Evolutionary conservation across 2,329 filamentous ascomycete genomes (phyloP).

Genomic region (Trichoderma atroviride): DNA sequence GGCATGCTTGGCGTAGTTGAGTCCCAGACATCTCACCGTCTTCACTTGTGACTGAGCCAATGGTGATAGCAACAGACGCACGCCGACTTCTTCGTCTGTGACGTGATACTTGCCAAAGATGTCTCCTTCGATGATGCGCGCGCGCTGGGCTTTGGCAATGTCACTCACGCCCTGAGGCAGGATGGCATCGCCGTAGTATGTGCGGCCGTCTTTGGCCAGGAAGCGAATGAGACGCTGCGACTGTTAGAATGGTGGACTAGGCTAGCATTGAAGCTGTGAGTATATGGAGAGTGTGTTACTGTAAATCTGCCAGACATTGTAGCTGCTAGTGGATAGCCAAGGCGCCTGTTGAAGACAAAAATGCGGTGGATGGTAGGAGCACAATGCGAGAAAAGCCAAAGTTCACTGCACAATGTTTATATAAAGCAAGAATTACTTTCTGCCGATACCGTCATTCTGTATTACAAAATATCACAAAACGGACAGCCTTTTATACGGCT

Average conservation of each 20-base stretch:
- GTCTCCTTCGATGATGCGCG: conserved; percentile 64
- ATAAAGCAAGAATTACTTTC: neutral
- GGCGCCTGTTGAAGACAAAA: neutral
- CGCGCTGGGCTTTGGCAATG: conserved; percentile 61
- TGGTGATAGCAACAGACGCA: conserved; percentile 63
- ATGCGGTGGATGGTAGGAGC: neutral
- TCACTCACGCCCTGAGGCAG: conserved; percentile 63
- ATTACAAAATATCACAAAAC: neutral
- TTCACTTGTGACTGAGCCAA: conserved; percentile 63
- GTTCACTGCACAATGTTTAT: neutral
- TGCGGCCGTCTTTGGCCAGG: conserved; percentile 68
- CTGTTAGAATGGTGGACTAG: neutral
- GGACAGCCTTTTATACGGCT: neutral
- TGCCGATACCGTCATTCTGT: neutral
- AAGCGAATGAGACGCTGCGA: conserved; percentile 74
- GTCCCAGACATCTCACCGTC: conserved; percentile 69
- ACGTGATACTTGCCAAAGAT: conserved; percentile 67
- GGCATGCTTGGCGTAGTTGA: conserved; percentile 74
- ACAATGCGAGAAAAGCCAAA: neutral
- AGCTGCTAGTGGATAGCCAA: neutral
- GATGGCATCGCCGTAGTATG: conserved; percentile 75
- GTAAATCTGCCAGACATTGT: conserved; percentile 23
- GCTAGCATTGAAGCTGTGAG: neutral
- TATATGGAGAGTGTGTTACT: neutral
- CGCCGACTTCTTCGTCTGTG: conserved; percentile 62